Conservation (phyloP, 306 rosid genomes). For the Fagus sylvatica region DNA sequence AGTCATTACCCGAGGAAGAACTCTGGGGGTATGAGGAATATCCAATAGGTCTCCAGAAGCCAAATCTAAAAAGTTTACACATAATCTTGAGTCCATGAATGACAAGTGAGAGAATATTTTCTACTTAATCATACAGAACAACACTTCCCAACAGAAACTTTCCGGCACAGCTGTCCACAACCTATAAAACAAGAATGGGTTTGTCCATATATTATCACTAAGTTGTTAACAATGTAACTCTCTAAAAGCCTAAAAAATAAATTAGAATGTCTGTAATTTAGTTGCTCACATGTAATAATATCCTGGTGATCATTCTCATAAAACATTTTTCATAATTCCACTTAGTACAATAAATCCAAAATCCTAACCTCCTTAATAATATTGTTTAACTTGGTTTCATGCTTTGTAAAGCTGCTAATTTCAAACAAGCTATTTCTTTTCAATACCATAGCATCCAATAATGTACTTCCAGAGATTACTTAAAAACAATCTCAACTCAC, state of each 20-base stretch:
- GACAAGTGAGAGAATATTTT: constrained; percentile 8
- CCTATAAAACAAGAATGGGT: constrained; percentile 8
- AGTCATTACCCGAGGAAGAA: constrained; percentile 72
- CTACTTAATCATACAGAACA: constrained; percentile 30
- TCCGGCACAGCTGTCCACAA: constrained; percentile 3
- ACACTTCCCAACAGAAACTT: constrained; percentile 6
- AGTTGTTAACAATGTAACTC: neutral
- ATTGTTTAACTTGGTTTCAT: neutral
- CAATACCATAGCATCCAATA: neutral
- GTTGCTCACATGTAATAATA: neutral
- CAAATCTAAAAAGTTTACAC: constrained; percentile 53
- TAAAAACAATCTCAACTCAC: too few species aligned
- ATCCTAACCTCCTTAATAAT: too few species aligned
- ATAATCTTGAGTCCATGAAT: constrained; percentile 63
- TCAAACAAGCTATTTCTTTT: neutral
- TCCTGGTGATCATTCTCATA: neutral
- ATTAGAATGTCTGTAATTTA: neutral
- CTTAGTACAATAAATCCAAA: constrained; percentile 1
- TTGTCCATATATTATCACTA: neutral
- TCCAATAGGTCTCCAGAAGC: constrained; percentile 60
- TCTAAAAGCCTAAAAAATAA: neutral
- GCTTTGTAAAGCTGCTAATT: neutral
- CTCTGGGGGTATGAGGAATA: constrained; percentile 64
- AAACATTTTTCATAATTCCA: neutral
- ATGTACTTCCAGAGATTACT: constrained; percentile 1